phyloP scores from a whole-genome alignment of 805 yeast species.

The Candida qinlingensis region DNA sequence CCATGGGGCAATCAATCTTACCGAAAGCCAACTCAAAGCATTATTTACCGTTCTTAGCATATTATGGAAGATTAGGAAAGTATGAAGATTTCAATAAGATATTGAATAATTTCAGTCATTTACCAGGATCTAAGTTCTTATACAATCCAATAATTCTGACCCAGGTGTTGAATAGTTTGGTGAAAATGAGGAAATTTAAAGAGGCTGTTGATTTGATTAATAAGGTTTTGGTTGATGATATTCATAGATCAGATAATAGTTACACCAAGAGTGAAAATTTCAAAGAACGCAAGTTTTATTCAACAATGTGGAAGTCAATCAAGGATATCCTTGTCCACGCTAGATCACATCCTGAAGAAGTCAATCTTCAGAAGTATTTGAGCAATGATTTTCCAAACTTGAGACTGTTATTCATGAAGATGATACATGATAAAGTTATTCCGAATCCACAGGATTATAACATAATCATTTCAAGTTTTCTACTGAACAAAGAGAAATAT shows the following conservation, averaged over 20 bases:
- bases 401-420: slow-evolving; percentile 20
- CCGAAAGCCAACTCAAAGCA: slow-evolving; percentile 38
- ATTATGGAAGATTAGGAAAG: slow-evolving; percentile 26
- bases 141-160: slow-evolving; percentile 33
- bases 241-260: slow-evolving; percentile 8
- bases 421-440: slow-evolving; percentile 20
- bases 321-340: slow-evolving; percentile 12
- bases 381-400: slow-evolving; percentile 13
- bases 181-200: slow-evolving; percentile 24
- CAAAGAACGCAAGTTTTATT: slow-evolving; percentile 20
- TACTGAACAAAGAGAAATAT: slow-evolving; percentile 12
- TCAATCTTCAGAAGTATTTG: neutral
- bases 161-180: slow-evolving; percentile 32
- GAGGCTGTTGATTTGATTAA: slow-evolving; percentile 32
- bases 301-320: slow-evolving; percentile 28
- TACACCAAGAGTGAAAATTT: neutral
- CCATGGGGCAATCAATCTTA: slow-evolving; percentile 14
- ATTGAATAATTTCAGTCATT: slow-evolving; percentile 26
- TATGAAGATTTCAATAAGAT: slow-evolving; percentile 26
- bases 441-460: slow-evolving; percentile 19
- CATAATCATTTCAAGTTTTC: slow-evolving; percentile 15
- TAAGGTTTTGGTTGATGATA: slow-evolving; percentile 19
- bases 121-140: slow-evolving; percentile 7
- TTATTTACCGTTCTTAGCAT: slow-evolving; percentile 35
- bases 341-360: neutral